Conservation (phyloP, 768 basidiomycete genomes). For the Boletellus sp. region DNA sequence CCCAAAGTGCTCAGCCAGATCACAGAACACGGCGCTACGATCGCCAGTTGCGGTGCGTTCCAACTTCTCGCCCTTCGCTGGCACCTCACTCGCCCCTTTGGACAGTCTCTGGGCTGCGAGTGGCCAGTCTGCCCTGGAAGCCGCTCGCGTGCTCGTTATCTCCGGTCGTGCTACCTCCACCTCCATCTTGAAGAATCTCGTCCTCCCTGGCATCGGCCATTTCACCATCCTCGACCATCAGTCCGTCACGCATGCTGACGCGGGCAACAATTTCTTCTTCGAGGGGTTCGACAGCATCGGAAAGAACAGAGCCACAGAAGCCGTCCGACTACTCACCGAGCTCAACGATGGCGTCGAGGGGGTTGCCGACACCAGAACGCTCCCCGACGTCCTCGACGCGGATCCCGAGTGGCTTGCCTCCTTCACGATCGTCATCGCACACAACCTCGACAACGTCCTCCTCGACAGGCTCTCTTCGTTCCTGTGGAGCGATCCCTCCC, state of each 20-base stretch:
- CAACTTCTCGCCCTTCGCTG: not conserved
- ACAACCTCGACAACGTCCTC: slow-evolving; percentile 62
- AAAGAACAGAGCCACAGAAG: slow-evolving; percentile 73
- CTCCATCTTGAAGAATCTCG: slow-evolving; percentile 91
- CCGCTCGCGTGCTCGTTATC: slow-evolving; percentile 76
- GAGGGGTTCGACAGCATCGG: slow-evolving; percentile 74
- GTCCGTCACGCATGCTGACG: slow-evolving; percentile 64
- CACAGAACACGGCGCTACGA: slow-evolving; percentile 90
- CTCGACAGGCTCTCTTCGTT: slow-evolving; percentile 59
- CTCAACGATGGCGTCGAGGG: slow-evolving; percentile 87
- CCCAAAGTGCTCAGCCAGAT: slow-evolving; percentile 63
- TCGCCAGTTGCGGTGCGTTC: slow-evolving; percentile 79
- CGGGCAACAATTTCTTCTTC: slow-evolving; percentile 97
- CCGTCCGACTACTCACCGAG: slow-evolving; percentile 71
- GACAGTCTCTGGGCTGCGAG: slow-evolving; percentile 87
- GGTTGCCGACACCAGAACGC: slow-evolving; percentile 49
- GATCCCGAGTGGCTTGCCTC: slow-evolving; percentile 52
- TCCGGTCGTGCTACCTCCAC: slow-evolving; percentile 81
- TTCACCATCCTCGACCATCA: slow-evolving; percentile 84
- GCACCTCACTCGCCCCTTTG: not conserved
- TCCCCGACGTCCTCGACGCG: slow-evolving; percentile 54
- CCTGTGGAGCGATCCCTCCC: slow-evolving; percentile 61
- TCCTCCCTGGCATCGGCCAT: slow-evolving; percentile 92
- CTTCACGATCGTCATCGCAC: slow-evolving; percentile 80
- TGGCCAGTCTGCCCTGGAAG: slow-evolving; percentile 87